phyloP scores from a whole-genome alignment of 1,284 basidiomycete species.

The Fomitopsis schrenkii region DNA sequence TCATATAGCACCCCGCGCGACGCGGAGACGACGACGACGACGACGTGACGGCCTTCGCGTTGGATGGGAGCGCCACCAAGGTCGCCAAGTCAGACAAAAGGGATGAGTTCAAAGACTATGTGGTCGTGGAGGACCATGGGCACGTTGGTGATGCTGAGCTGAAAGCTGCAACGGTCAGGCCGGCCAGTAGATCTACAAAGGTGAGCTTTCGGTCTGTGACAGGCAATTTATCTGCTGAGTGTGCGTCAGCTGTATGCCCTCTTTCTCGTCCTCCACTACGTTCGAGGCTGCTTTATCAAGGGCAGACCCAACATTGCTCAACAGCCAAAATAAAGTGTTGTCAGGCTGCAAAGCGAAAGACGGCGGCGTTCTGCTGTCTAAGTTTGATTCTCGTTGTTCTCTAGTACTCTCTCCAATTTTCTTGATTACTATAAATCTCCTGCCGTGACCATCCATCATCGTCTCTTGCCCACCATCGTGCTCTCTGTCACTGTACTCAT shows the following conservation, averaged over 20 bases:
- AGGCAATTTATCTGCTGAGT: neutral
- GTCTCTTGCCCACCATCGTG: too few species aligned
- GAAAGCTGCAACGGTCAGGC: neutral
- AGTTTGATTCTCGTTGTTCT: neutral
- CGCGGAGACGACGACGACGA: neutral
- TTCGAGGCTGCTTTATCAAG: neutral
- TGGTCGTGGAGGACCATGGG: neutral
- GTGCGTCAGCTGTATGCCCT: neutral
- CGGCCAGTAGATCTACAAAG: neutral
- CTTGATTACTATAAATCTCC: too few species aligned
- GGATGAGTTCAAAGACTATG: neutral
- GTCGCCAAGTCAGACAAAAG: neutral
- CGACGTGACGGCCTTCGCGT: neutral
- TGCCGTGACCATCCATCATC: too few species aligned
- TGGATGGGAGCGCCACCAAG: neutral
- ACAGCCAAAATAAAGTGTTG: neutral
- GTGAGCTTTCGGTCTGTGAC: neutral
- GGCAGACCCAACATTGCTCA: neutral
- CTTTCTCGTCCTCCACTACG: neutral
- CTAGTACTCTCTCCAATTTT: too few species aligned
- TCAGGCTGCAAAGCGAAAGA: neutral
- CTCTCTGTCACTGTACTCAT: neutral
- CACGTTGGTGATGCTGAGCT: neutral
- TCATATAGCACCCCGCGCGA: neutral
- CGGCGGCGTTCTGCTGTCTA: neutral